Conservation (phyloP, 2,329 filamentous ascomycete species). For the Claviceps humidiphila region DNA sequence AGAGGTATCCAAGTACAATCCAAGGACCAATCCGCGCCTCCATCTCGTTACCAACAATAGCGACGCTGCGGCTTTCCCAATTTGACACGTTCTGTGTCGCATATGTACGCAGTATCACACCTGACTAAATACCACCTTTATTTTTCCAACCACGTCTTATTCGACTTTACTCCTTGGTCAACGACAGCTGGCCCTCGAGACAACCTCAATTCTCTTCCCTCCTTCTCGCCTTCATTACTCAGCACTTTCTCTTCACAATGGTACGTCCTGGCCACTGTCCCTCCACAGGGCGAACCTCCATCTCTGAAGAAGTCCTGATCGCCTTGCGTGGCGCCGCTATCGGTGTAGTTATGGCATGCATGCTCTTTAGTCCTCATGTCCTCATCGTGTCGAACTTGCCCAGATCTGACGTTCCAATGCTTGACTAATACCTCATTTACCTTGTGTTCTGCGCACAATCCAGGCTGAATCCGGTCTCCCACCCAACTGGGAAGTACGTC, state of each 20-base stretch:
- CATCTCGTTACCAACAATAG: neutral
- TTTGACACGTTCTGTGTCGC: neutral
- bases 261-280: conserved; percentile 5
- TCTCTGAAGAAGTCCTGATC: conserved; percentile 4
- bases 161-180: neutral
- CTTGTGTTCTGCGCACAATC: neutral
- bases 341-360: conserved; percentile 6
- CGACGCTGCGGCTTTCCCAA: neutral
- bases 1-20: too few species aligned
- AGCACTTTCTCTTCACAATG: conserved; percentile 2
- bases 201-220: neutral
- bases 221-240: neutral
- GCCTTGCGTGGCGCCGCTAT: conserved; percentile 5
- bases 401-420: neutral
- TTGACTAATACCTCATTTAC: neutral
- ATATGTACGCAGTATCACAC: neutral
- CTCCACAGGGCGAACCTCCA: conserved; percentile 1
- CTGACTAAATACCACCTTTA: conserved; percentile 1
- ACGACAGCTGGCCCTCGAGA: conserved; percentile 2
- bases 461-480: conserved; percentile 71
- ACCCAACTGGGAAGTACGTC: conserved; percentile 83
- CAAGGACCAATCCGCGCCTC: neutral
- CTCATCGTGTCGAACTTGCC: neutral
- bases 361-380: neutral
- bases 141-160: neutral